Percentiles rank a stretch among this genome's conserved stretches.
Evolutionary conservation across 192 early-diverging fungal species (phyloP).

Genomic region (Linnemannia exigua): DNA sequence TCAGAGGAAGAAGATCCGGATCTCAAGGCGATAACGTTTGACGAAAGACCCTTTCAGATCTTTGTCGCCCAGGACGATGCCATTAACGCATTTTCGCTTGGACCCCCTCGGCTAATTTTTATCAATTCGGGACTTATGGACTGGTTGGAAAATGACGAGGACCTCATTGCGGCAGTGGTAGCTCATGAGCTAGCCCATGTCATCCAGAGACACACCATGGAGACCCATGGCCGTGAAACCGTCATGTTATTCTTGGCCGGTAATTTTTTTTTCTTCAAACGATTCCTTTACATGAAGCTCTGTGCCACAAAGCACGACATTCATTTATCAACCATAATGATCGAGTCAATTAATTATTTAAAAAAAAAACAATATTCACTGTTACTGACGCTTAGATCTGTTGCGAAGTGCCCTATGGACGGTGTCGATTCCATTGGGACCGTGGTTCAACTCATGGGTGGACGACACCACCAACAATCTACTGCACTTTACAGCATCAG

Average conservation of each 20-base stretch:
- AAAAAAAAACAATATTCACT: neutral
- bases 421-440: slow-evolving; percentile 41
- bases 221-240: slow-evolving; percentile 66
- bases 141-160: slow-evolving; percentile 59
- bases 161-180: slow-evolving; percentile 63
- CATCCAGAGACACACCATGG: slow-evolving; percentile 68
- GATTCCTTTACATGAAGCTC: neutral
- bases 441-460: slow-evolving; percentile 54
- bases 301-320: neutral
- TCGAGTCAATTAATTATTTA: neutral
- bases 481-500: slow-evolving; percentile 37
- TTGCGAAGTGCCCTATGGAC: slow-evolving; percentile 53
- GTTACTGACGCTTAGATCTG: slow-evolving; percentile 16
- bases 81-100: slow-evolving; percentile 55
- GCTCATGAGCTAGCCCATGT: slow-evolving; percentile 71
- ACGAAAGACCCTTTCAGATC: slow-evolving; percentile 52
- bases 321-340: too few relatives aligned
- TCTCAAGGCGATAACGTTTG: slow-evolving; percentile 20
- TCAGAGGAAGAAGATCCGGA: slow-evolving; percentile 28
- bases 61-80: slow-evolving; percentile 50
- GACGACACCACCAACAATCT: slow-evolving; percentile 30
- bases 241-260: slow-evolving; percentile 64
- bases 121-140: slow-evolving; percentile 56
- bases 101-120: slow-evolving; percentile 42
- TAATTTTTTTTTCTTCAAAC: slow-evolving; percentile 13